These are phyloP conservation scores for Kwoniella sp. DNA, from an alignment of 768 basidiomycete genomes.

Conservation along the genomic window DNA sequence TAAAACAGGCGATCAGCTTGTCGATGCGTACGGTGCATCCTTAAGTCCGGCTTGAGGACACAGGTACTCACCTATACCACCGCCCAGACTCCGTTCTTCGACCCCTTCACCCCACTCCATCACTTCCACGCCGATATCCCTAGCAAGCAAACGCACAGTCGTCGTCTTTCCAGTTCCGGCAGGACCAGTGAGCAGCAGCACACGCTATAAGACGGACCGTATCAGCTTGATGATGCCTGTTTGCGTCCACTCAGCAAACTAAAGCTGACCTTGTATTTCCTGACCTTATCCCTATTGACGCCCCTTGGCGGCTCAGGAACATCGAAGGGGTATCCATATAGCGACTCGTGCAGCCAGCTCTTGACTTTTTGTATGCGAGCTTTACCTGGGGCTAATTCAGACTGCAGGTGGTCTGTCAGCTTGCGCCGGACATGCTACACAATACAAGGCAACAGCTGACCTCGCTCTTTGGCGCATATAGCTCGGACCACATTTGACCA, in stretches of 20 bases:
- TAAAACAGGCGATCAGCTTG: slow-evolving; percentile 23
- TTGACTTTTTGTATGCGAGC: slow-evolving; percentile 43
- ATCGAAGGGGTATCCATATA: slow-evolving; percentile 40
- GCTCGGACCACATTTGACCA: slow-evolving; percentile 49
- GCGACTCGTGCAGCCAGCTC: slow-evolving; percentile 52
- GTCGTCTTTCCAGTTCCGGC: slow-evolving; percentile 90
- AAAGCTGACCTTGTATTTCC: slow-evolving; percentile 52
- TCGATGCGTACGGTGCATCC: neutral
- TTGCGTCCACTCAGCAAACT: neutral
- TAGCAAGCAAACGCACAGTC: slow-evolving; percentile 72
- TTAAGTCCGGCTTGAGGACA: neutral
- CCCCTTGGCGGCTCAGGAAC: slow-evolving; percentile 11
- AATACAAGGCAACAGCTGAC: slow-evolving; percentile 27
- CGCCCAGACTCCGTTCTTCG: slow-evolving; percentile 60
- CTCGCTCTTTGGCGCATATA: slow-evolving; percentile 37
- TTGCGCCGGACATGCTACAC: neutral
- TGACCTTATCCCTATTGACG: slow-evolving; percentile 36
- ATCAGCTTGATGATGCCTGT: neutral
- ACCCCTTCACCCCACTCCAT: slow-evolving; percentile 80
- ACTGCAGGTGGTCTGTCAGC: slow-evolving; percentile 16
- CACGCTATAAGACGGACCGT: slow-evolving; percentile 61
- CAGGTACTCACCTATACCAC: slow-evolving; percentile 50
- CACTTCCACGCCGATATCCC: slow-evolving; percentile 75
- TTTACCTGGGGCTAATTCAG: slow-evolving; percentile 54
- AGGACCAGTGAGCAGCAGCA: slow-evolving; percentile 82